These are phyloP conservation scores for Fusarium brachygibbosum DNA, from an alignment of 2,329 filamentous ascomycete genomes.

Conservation along the genomic window DNA sequence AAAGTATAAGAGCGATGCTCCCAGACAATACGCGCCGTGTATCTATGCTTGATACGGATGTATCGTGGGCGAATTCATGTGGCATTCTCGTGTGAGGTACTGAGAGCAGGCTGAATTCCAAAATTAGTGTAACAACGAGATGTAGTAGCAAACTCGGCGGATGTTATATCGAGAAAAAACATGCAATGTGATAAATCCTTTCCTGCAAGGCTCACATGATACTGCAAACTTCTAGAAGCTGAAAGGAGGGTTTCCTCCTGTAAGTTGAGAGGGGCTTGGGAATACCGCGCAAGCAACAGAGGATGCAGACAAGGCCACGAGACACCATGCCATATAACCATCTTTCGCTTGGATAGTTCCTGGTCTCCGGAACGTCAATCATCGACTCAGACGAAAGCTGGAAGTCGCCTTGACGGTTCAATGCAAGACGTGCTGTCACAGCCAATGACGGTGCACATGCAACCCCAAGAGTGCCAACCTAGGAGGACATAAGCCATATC, in stretches of 20 bases:
- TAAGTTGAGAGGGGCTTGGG: neutral
- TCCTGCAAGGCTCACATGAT: neutral
- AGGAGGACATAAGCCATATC: constrained; percentile 26
- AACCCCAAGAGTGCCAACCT: constrained; percentile 26
- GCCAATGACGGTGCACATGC: constrained; percentile 19
- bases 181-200: neutral
- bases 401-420: constrained; percentile 18
- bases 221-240: neutral
- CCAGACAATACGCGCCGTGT: neutral
- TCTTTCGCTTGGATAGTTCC: constrained; percentile 26
- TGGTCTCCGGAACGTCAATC: constrained; percentile 28
- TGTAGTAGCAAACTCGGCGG: neutral
- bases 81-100: neutral
- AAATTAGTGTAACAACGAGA: neutral
- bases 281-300: neutral
- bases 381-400: constrained; percentile 25
- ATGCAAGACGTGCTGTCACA: constrained; percentile 16
- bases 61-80: neutral
- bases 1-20: neutral
- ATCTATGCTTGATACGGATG: no score
- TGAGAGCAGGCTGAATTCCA: neutral
- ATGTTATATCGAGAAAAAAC: neutral
- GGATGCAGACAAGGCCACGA: constrained; percentile 4
- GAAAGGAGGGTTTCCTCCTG: neutral
- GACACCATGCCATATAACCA: constrained; percentile 14